Base-by-base conservation (phyloP, 2,329 filamentous ascomycete genomes). In the Paramyrothecium roridum region DNA sequence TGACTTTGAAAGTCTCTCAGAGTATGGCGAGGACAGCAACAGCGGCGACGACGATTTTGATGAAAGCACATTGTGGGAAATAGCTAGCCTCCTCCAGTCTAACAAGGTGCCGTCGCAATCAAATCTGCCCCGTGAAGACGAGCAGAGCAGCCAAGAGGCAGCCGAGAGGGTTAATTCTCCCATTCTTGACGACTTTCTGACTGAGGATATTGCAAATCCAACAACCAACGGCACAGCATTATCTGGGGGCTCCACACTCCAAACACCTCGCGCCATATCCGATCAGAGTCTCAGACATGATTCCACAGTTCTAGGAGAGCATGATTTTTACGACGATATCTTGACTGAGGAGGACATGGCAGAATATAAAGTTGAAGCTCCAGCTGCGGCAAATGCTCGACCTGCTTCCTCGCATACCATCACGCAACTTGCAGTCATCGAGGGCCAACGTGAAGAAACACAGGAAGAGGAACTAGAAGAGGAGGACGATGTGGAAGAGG, bases 11-110 rank as follows among this genome's bases (percentile, higher is more conserved):
- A 71, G 72, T 50, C 67, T 63, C 46, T 45, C 57, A 19, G 59
- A 63, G 43, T 56, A 59, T 56, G 61, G 68, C 19, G 65, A 70
- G 2, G 67, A 74, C 30, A 66, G 68, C 19, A 67, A 72, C 43
- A 66, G 66, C 46, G 76, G 73, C 48, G 80, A 78, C 40, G 80
- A 82, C 52, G 78, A 76, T 21, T 85, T 86, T 59, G 84, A 86
- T 57, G 84, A 87, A 69, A 79, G 73, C 11, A 86, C 82, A 1
- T 70, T 87, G 23, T 86, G 82, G 81, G 83, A 87, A 64, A 87
- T 87, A 69, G 84, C 83, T 56, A 83, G 74, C 57, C 72, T 87
- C 45, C 72, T 87, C 12, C 78, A 80, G 65, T 74, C 78, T 2
- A 76, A 79, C 54, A 67, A 78, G 13, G 68, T 84, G 4, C 80